Evolutionary conservation across 179 eudicot species (phyloP), one percentile per base, ranked within the genome.

Genomic region (Beta macrorhiza): DNA sequence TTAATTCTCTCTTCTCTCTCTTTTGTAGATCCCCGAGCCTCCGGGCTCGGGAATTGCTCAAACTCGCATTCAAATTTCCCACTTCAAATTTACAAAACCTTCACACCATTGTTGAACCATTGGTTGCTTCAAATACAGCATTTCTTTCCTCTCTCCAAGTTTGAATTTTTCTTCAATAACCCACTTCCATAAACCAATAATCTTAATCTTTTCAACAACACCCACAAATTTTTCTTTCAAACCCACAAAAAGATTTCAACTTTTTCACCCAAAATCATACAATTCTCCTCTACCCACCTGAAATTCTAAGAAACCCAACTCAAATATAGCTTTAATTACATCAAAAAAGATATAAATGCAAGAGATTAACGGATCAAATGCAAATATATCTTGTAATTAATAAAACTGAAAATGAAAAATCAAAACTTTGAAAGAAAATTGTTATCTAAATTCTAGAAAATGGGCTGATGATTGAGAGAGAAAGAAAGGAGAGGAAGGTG

Each of bases 111-210:
- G 71, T 72, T 67, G 49, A 75, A 85, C 59, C 76, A 74, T 84
- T 56, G 90, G 93, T 61, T 88, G 92, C 92, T 90, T 92, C 91
- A 93, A 82, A 82, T 86, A 92, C 76, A 92, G 87, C 97, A 93
- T 92, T 78, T 81, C 87, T 65, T 16, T 79, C 74, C 45, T 56
- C 52, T 13, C 58, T 68, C 80, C 49, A 83, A 70, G 14, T 9
- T 64, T 59, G 74, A 20, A 61, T 16, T 70, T 72, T 72, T 81
- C 71, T 67, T 45, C 78, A 68, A 15, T 71, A 20, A 52, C 75
- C 82, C 63, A 75, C 52, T 49, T 53, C 25, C 74, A 79, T 32
- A 74, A 10, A 44, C 32, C 79, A 75, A 75, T 53, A 12, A 61
- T 62, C 51, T 42, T 5, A 68, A 68, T 42, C 44, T 25, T 13